Base-by-base conservation (phyloP, 352 stramenopile species). In the Globisporangium megalacanthum region DNA sequence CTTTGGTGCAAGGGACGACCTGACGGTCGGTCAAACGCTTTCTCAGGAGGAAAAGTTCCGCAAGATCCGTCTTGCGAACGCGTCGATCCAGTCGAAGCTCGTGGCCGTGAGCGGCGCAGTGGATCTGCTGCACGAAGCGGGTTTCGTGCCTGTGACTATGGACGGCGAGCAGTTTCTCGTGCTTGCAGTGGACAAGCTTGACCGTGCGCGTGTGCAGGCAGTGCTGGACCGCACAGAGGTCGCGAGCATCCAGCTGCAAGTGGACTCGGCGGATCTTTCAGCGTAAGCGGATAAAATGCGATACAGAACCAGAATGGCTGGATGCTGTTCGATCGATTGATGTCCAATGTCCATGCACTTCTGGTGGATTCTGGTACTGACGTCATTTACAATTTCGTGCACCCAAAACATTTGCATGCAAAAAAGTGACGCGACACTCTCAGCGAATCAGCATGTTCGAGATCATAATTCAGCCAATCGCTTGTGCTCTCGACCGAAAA, bases 1-100 rank as follows among this genome's bases (percentile, higher is more conserved):
- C 35, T 31, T 22, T 45, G 39, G 13, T n/a, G 9, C 11, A 7
- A 6, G 39, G 14, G 9, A 17, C 11, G 39, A 17, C n/a, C 10
- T 4, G 9, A 14, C 14, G 49, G 3, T 20, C 14, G 49, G 3
- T 20, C 14, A 15, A 42, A 42, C 39, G 15, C 39, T 6, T 1
- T 46, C 49, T 39, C 52, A 88, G 76, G 77, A 90, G 41, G 77
- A 87, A 19, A 88, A 90, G 44, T 90, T 85, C 56, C 80, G 80
- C 31, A 82, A 77, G 48, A 68, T 88, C 56, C 75, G 80, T 14
- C 56, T 90, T 11, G 73, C 69, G 22, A 90, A 88, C 46, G 64
- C 74, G 1, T 52, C 58, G 20, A 86, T 90, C 51, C 77, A 90
- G 56, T 61, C 64, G 47, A 90, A 90, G 56, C 61, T 90, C n/a